phyloP scores from a whole-genome alignment of 306 rosid genomes.

The Vigna unguiculata region DNA sequence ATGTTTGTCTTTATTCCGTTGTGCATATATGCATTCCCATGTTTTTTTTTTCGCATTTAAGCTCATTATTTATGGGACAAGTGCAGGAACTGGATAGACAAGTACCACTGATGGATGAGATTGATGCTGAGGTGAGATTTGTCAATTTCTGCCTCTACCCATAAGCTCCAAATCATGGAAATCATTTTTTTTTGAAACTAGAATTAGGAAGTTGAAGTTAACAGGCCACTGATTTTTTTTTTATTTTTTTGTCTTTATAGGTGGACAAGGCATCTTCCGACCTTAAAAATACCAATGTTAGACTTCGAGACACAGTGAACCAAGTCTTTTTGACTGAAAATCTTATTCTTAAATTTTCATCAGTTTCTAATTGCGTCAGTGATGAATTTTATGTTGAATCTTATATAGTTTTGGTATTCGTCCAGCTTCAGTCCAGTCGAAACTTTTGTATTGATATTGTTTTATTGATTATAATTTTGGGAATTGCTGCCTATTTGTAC shows the following conservation, averaged over 20 bases:
- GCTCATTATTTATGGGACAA: constrained; percentile 36
- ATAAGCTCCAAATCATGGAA: constrained; percentile 10
- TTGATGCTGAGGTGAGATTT: constrained; percentile 82
- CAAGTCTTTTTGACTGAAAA: constrained; percentile 63
- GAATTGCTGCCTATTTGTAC: constrained; percentile 97
- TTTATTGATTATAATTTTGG: constrained; percentile 87
- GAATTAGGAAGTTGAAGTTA: constrained; percentile 33
- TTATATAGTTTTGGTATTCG: constrained; percentile 49
- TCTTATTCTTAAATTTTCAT: constrained; percentile 14
- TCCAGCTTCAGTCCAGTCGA: constrained; percentile 95
- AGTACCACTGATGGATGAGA: constrained; percentile 99
- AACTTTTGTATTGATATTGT: constrained; percentile 96
- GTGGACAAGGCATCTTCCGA: constrained; percentile 92
- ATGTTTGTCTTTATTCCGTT: constrained; percentile 7
- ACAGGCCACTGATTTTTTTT: constrained; percentile 32
- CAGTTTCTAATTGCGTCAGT: background rate
- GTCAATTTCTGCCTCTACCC: constrained; percentile 1
- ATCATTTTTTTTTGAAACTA: background rate
- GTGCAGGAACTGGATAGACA: constrained; percentile 95
- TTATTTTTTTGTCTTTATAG: constrained; percentile 53
- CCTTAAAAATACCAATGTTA: constrained; percentile 96
- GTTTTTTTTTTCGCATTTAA: background rate
- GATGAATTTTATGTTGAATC: constrained; percentile 39
- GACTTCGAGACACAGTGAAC: constrained; percentile 91
- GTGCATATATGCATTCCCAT: background rate